Evolutionary conservation across 2,329 filamentous ascomycete genomes (phyloP).

Genomic region (Fusarium albidum): DNA sequence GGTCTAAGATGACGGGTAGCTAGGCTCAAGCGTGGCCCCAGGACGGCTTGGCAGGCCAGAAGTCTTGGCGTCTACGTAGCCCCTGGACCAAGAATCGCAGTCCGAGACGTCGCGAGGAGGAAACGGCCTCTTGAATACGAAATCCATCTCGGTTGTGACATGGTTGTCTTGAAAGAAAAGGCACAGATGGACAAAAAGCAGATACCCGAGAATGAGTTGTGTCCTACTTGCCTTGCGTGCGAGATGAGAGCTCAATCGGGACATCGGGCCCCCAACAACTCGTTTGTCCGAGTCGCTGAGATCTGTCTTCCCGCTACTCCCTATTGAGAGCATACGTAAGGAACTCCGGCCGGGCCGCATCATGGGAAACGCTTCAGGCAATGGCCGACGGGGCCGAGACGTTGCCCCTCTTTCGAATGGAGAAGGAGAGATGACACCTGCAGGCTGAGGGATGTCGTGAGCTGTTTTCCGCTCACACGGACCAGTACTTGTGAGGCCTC

Average conservation of each 20-base stretch:
- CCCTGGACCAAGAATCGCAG: constrained; percentile 8
- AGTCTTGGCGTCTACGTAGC: constrained; percentile 28
- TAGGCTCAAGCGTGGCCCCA: constrained; percentile 5
- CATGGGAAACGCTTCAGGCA: constrained; percentile 18
- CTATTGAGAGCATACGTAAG: not conserved
- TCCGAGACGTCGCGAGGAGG: not conserved
- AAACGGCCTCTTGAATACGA: constrained; percentile 24
- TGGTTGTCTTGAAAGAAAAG: not conserved
- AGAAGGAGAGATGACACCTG: constrained; percentile 10
- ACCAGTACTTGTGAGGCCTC: constrained; percentile 12
- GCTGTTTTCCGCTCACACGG: constrained; percentile 8
- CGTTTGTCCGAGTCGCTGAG: constrained; percentile 1
- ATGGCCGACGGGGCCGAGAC: constrained; percentile 24
- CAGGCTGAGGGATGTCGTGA: constrained; percentile 11
- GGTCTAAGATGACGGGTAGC: constrained; percentile 29
- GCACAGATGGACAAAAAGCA: constrained; percentile 2
- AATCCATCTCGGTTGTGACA: constrained; percentile 21
- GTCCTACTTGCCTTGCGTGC: not conserved
- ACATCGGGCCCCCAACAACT: constrained; percentile 5
- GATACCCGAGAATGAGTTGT: constrained; percentile 10
- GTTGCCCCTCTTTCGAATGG: constrained; percentile 22
- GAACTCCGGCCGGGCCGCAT: constrained; percentile 16
- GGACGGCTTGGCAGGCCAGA: constrained; percentile 25
- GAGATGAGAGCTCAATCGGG: constrained; percentile 19
- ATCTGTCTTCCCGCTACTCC: not conserved